A percentile compares a stretch with the other conserved stretches of the same genome.
phyloP scores from a whole-genome alignment of 1,284 basidiomycete genomes.

The Athelia psychrophila region DNA sequence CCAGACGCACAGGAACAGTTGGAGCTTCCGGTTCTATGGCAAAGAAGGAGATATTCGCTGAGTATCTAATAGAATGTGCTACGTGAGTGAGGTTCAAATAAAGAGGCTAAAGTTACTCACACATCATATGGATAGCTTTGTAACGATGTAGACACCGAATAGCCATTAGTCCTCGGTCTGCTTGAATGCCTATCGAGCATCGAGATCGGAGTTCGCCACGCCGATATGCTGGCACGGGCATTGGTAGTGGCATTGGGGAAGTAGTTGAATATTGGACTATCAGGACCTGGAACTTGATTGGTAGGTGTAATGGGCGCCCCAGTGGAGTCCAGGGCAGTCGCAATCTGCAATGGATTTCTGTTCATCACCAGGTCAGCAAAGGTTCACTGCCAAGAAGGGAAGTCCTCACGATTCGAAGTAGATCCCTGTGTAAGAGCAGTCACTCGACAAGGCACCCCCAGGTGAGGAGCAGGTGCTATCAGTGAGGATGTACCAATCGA shows the following conservation, averaged over 20 bases:
- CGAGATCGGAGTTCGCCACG: neutral
- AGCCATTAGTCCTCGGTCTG: too few species aligned
- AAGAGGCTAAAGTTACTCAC: neutral
- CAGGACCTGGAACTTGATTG: neutral
- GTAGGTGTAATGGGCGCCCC: neutral
- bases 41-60: neutral
- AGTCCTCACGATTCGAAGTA: neutral
- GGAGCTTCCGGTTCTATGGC: neutral
- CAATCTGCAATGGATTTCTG: neutral
- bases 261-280: neutral
- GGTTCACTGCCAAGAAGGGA: neutral
- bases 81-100: neutral
- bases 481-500: neutral
- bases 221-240: neutral
- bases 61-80: neutral
- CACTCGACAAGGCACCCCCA: neutral
- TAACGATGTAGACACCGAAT: neutral
- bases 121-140: neutral
- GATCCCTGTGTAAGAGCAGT: neutral
- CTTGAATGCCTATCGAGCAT: too few species aligned
- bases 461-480: neutral
- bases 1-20: neutral
- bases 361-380: too few species aligned
- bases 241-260: neutral
- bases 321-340: neutral